Base-by-base conservation (phyloP, 352 stramenopile species). In the Halophytophthora polymorphica region DNA sequence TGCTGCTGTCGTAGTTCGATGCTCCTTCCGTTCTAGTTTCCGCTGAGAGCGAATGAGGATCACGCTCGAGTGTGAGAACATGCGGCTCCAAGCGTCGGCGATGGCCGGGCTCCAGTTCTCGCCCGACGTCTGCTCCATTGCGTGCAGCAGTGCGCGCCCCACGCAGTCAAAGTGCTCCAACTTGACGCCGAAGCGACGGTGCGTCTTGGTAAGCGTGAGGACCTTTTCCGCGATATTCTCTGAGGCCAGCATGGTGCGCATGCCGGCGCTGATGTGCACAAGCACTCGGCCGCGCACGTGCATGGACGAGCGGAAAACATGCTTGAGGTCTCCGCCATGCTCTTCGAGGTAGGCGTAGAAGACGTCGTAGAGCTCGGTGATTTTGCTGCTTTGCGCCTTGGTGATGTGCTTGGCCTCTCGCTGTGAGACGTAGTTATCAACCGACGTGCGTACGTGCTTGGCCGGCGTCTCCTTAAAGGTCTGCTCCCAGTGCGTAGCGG, bases 221-320 rank as follows among this genome's bases (percentile, higher is more conserved):
- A 80, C 53, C 12, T 72, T 73, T 12, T 78, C 69, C 1, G 56
- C 18, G 12, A 78, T 61, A 31, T 60, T 65, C 19, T 72, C 63
- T 0, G 58, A 58, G 6, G 56, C 50, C 11, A 84, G 44, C 60
- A 84, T 61, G 0, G 58, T 72, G n/a, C 71, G 67, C 61, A 82
- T 80, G 21, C 70, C 73, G n/a, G 58, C 56, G 36, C 66, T 78
- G 44, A 82, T 82, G 37, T 85, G 70, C 2, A 82, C 57, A 0
- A 85, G 68, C 14, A 80, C 73, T 13, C 61, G 61, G 21, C 71
- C 64, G 15, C 68, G 61, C 3, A 80, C 45, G 23, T 82, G 68
- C 56, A 78, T 75, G 3, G 73, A 85, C 14, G 69, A 79, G 0
- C 70, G 61, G 45, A 80, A 85, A 14, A 85, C 56, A 15, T 71